These are phyloP conservation scores for Actinomortierella wolfii DNA, from an alignment of 371 early-diverging fungal species.

Conservation along the genomic window DNA sequence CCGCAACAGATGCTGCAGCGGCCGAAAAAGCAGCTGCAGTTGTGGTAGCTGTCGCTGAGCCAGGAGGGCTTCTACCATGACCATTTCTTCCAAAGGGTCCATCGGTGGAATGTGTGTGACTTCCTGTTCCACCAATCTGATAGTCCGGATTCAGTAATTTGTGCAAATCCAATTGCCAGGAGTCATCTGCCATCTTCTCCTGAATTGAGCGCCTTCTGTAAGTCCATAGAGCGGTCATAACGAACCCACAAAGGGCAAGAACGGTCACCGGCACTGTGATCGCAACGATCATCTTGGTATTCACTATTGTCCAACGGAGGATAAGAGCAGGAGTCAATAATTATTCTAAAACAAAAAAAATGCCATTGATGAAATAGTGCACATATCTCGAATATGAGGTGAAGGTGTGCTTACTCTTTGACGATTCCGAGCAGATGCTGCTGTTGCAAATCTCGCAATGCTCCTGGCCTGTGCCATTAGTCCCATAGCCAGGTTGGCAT, in stretches of 20 bases:
- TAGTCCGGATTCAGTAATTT: constrained; percentile 7
- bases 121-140: no score
- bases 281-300: constrained; percentile 25
- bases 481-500: constrained; percentile 18
- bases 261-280: constrained; percentile 44
- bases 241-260: constrained; percentile 1
- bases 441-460: constrained; percentile 18
- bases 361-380: neutral
- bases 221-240: constrained; percentile 8
- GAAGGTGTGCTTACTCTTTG: constrained; percentile 7
- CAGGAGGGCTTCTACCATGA: no score
- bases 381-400: constrained; percentile 11
- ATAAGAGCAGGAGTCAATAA: neutral
- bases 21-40: no score
- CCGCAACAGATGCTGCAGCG: no score
- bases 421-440: constrained; percentile 7
- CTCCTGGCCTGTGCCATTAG: constrained; percentile 21
- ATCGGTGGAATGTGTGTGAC: no score
- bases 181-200: constrained; percentile 43
- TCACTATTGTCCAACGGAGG: constrained; percentile 6
- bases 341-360: neutral
- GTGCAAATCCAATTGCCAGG: constrained; percentile 51
- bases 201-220: constrained; percentile 27
- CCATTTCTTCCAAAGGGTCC: no score
- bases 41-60: no score